A percentile compares a stretch with the other conserved stretches of the same genome.
Conservation (phyloP, 129 eudicot species). For the Ambrosia trifida region DNA sequence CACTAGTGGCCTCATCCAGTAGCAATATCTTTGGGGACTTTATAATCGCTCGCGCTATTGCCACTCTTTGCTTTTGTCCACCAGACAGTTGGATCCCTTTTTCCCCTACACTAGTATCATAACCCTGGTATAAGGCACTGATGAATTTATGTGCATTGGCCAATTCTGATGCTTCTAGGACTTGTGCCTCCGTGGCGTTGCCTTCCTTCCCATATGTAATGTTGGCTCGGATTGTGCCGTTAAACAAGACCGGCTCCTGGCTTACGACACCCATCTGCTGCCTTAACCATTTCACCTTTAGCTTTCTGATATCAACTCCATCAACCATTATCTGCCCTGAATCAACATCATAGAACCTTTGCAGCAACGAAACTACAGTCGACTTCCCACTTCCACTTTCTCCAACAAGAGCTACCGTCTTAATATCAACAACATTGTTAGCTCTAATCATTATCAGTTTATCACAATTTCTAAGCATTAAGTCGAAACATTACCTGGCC, state of each 20-base stretch:
- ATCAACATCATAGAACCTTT: constrained; percentile 30
- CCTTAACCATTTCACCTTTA: constrained; percentile 33
- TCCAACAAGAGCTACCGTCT: constrained; percentile 28
- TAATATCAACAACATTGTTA: constrained; percentile 4
- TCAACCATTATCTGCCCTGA: constrained; percentile 19
- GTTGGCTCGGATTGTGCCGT: constrained; percentile 9
- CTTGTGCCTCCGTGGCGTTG: constrained; percentile 7
- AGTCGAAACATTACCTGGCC: constrained; percentile 22
- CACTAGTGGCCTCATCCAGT: constrained; percentile 17
- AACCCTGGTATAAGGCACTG: constrained; percentile 5
- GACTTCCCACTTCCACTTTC: constrained; percentile 35
- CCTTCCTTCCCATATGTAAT: constrained; percentile 14
- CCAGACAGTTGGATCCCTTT: constrained; percentile 8
- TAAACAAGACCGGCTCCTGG: constrained; percentile 23
- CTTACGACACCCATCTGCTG: constrained; percentile 34
- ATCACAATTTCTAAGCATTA: no score
- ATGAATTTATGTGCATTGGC: constrained; percentile 14
- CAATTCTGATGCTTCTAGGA: constrained; percentile 1
- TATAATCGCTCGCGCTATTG: constrained; percentile 1
- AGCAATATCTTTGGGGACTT: constrained; percentile 16
- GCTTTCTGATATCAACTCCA: constrained; percentile 22
- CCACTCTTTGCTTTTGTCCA: constrained; percentile 16
- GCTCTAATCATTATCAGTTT: neutral
- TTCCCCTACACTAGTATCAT: neutral
- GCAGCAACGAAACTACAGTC: constrained; percentile 25